These are phyloP conservation scores for Phaeosphaeria sp. DNA, from an alignment of 2,329 filamentous ascomycete species.

Conservation along the genomic window DNA sequence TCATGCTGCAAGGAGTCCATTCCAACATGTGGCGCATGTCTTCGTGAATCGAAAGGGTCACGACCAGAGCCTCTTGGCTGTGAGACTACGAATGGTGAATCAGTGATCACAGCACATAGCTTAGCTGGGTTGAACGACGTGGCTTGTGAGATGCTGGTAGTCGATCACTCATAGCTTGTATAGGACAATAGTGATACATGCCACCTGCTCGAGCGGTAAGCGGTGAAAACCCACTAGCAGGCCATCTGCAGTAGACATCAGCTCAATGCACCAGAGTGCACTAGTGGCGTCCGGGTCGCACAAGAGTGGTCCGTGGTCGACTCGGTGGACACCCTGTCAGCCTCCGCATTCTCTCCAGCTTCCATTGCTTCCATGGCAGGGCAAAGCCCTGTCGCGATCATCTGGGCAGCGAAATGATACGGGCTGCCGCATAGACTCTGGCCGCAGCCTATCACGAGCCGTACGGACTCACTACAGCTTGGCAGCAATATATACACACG, in stretches of 20 bases:
- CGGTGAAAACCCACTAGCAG: background rate
- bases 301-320: background rate
- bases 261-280: background rate
- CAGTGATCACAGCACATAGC: background rate
- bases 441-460: slow-evolving; percentile 26
- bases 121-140: background rate
- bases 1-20: background rate
- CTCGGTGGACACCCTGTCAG: background rate
- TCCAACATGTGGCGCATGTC: background rate
- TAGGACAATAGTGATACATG: background rate
- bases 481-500: slow-evolving; percentile 32
- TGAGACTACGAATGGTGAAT: background rate
- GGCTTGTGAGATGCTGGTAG: background rate
- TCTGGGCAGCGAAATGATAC: slow-evolving; percentile 36
- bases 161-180: background rate
- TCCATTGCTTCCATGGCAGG: slow-evolving; percentile 32
- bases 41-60: background rate
- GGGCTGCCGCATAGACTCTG: slow-evolving; percentile 27
- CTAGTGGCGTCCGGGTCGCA: background rate
- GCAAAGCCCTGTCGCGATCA: slow-evolving; percentile 17
- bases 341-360: slow-evolving; percentile 24
- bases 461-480: slow-evolving; percentile 23
- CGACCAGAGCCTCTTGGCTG: background rate
- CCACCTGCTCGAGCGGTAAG: background rate
- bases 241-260: background rate